Evolutionary conservation across 805 yeast genomes (phyloP), one percentile per base, ranked within the genome.

Genomic region (Isabelozyma heimii): DNA sequence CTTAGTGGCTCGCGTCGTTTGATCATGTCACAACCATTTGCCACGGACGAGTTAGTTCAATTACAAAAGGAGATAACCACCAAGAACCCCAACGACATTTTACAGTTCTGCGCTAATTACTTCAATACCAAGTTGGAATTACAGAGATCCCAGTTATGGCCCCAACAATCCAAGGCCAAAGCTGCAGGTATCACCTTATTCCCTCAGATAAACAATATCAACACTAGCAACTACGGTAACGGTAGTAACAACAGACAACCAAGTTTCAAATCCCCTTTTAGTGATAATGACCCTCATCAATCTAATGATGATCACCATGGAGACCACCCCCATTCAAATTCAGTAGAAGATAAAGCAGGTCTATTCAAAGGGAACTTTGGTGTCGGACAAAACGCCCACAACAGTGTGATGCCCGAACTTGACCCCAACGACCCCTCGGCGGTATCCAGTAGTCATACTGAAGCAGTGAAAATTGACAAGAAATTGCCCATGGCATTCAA

Each of bases 101-200:
- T 88, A 49, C 91, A 87, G 60, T 88, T 87, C 68, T 85, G 91
- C 59, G 85, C 88, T 48, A 80, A 83, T 65, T 85, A 84, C 66
- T 88, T 88, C 71, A 80, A 79, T 60, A 64, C 74, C 44, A 80
- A 84, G 50, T 69, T 87, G 50, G 84, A 82, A 55, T 76, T 77
- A 28, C 88, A 85, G 60, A 75, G 88, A 60, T 60, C 72, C 27
- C 75, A 73, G 37, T 66, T 77, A 44, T 80, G 82, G 80, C 63
- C 64, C n/a, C 79, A 76, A 49, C 79, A 76, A 57, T 60, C 70
- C 39, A 72, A 71, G 52, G 83, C 83, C 4, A 67, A 65, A 42
- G 70, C 77, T 1, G 75, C 80, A 37, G 85, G 85, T 1, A 67
- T 82, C 28, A 75, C 70, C 40, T 65, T 80, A 55, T 76, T 69